Evolutionary conservation across 345 rosid genomes (phyloP).

Genomic region (Erodium maritimum): DNA sequence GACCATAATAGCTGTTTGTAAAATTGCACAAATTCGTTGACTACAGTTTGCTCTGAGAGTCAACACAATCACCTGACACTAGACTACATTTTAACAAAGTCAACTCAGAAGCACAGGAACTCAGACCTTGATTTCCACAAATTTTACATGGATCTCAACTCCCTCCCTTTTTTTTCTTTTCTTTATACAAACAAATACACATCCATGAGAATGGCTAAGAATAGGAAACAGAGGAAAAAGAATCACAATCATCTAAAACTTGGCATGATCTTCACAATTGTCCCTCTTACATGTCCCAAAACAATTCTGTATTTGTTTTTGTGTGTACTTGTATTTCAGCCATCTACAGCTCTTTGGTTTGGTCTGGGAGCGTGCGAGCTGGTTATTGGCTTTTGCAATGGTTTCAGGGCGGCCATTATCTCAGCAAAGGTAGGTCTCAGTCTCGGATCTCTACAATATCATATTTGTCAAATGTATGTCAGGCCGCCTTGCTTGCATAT

Average conservation of each 20-base stretch:
- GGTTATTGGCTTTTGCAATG: conserved; percentile 64
- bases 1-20: background rate
- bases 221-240: background rate
- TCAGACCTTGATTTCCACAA: background rate
- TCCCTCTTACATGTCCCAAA: background rate
- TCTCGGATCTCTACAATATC: conserved; percentile 56
- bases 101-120: background rate
- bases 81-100: background rate
- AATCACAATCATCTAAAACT: background rate
- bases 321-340: background rate
- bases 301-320: too few relatives aligned
- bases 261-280: background rate
- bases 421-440: conserved; percentile 79
- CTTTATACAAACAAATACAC: background rate
- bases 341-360: background rate
- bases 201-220: background rate
- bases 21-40: background rate
- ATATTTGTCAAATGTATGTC: conserved; percentile 6
- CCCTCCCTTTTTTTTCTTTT: background rate
- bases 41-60: background rate
- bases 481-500: too few relatives aligned
- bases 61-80: too few relatives aligned
- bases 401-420: conserved; percentile 79
- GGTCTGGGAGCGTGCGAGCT: conserved; percentile 34
- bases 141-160: background rate